Evolutionary conservation across 176 grass and related monocot genomes (phyloP).

Genomic region (Paspalum vaginatum): DNA sequence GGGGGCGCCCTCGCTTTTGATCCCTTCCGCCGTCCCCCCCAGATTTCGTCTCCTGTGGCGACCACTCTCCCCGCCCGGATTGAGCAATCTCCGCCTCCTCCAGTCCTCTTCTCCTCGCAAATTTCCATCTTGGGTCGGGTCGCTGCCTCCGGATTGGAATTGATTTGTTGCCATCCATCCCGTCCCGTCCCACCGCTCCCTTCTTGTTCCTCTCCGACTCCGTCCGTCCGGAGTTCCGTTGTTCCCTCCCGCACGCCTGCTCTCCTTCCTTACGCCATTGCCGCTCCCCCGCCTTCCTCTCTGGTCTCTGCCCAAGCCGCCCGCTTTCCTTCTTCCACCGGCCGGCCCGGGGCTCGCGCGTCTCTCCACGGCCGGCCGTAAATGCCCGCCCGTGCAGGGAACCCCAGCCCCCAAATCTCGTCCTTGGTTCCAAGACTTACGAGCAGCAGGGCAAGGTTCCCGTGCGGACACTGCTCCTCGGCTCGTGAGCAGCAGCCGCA

Average conservation of each 20-base stretch:
- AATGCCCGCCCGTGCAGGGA: slow-evolving; percentile 44
- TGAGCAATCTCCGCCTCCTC: slow-evolving; percentile 17
- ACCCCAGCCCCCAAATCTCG: slow-evolving; percentile 45
- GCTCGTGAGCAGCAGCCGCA: neutral
- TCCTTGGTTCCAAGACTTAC: slow-evolving; percentile 21
- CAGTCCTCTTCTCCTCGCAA: neutral
- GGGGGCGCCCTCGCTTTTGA: slow-evolving; percentile 13
- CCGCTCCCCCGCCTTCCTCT: neutral
- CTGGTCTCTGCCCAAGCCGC: neutral
- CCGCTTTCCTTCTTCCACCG: neutral
- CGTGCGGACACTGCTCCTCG: neutral
- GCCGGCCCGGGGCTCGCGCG: neutral
- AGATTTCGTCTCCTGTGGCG: neutral
- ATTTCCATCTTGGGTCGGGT: neutral
- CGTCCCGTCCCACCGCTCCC: neutral
- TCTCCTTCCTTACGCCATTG: slow-evolving; percentile 42
- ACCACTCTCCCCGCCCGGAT: slow-evolving; percentile 13
- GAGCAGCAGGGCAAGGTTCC: neutral
- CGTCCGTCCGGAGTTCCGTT: neutral
- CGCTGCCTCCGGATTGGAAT: neutral
- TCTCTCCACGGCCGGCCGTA: slow-evolving; percentile 10
- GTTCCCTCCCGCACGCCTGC: neutral
- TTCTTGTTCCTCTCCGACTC: neutral
- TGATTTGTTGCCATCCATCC: neutral
- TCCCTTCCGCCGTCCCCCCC: neutral